Percentiles rank a stretch among this genome's conserved stretches.
phyloP scores from a whole-genome alignment of 78 protist species.

The Cavenderia fasciculata region DNA sequence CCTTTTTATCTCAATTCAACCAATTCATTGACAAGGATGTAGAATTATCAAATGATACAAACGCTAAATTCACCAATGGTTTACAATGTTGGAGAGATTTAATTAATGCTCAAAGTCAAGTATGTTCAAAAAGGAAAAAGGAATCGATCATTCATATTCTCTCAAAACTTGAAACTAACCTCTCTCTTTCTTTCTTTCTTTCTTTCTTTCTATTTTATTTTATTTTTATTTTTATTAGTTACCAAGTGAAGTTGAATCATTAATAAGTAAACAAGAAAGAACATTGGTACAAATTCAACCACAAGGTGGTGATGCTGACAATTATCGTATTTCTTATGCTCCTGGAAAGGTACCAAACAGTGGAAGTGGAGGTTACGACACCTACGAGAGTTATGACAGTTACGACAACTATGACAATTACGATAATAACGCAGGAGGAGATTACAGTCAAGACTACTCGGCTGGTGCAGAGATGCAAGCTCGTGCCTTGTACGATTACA shows the following conservation, averaged over 20 bases:
- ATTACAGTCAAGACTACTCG: slow-evolving; percentile 5
- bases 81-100: slow-evolving; percentile 42
- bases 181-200: neutral
- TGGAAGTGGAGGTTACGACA: neutral
- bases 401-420: slow-evolving; percentile 48
- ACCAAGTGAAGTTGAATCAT: slow-evolving; percentile 53
- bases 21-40: slow-evolving; percentile 67
- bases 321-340: slow-evolving; percentile 70
- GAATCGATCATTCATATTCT: too few relatives aligned
- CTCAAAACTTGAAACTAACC: neutral
- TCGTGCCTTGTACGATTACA: slow-evolving; percentile 62
- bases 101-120: slow-evolving; percentile 60
- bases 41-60: slow-evolving; percentile 42
- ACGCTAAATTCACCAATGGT: neutral
- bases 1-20: slow-evolving; percentile 76
- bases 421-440: neutral
- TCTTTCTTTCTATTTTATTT: neutral
- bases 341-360: slow-evolving; percentile 18
- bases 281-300: slow-evolving; percentile 78
- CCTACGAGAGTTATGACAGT: slow-evolving; percentile 35
- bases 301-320: slow-evolving; percentile 41
- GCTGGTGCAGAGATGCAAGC: slow-evolving; percentile 71
- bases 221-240: neutral
- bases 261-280: slow-evolving; percentile 74
- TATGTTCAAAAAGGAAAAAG: neutral